phyloP scores from a whole-genome alignment of 768 basidiomycete species.

The Pisolithus microcarpus region DNA sequence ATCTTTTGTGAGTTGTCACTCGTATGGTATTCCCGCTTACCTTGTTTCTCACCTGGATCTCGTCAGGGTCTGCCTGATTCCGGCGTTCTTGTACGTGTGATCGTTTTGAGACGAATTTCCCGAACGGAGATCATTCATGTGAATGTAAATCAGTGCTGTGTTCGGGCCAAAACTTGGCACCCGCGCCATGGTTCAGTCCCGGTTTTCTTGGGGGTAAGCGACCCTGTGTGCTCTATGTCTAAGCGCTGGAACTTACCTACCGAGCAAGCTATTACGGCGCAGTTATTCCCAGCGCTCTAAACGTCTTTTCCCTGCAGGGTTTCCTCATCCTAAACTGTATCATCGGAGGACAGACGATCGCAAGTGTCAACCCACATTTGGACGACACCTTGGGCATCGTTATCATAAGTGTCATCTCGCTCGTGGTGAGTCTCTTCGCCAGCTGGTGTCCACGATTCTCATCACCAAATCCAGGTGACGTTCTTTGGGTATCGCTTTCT shows the following conservation, averaged over 20 bases:
- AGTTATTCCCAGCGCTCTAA: slow-evolving; percentile 37
- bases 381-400: slow-evolving; percentile 27
- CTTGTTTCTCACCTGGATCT: slow-evolving; percentile 2
- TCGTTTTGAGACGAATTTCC: neutral
- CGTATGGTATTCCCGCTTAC: neutral
- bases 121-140: neutral
- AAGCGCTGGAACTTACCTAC: neutral
- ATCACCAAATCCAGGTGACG: slow-evolving; percentile 34
- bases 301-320: slow-evolving; percentile 46
- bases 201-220: slow-evolving; percentile 46
- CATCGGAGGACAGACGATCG: slow-evolving; percentile 54
- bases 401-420: slow-evolving; percentile 26
- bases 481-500: slow-evolving; percentile 62
- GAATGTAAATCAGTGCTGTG: slow-evolving; percentile 30
- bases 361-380: slow-evolving; percentile 35
- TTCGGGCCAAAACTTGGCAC: slow-evolving; percentile 50
- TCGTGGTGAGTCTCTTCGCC: slow-evolving; percentile 15
- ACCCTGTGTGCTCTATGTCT: slow-evolving; percentile 6
- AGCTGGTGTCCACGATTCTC: neutral
- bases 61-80: slow-evolving; percentile 27
- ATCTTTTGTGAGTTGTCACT: slow-evolving; percentile 32
- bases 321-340: slow-evolving; percentile 56
- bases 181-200: slow-evolving; percentile 51
- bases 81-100: slow-evolving; percentile 32
- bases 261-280: slow-evolving; percentile 33